Evolutionary conservation across 2,329 filamentous ascomycete genomes (phyloP).

Genomic region (Penicillium oxalicum): DNA sequence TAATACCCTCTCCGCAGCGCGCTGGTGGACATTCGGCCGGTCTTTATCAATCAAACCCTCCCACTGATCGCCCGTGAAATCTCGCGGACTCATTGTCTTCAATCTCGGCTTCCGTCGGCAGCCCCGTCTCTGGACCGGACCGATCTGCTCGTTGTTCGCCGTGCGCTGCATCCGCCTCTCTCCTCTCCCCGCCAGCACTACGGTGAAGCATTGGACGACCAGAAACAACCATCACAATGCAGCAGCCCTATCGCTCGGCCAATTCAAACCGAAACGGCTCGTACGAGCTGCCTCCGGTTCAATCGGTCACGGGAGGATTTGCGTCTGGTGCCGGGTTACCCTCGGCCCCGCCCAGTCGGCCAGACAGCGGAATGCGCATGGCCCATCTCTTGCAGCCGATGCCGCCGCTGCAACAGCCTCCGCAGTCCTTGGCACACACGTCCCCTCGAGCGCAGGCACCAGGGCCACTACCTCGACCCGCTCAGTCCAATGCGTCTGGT

Average conservation of each 20-base stretch:
- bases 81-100: too few relatives aligned
- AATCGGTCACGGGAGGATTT: constrained; percentile 30
- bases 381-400: constrained; percentile 37
- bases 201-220: not conserved
- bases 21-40: too few relatives aligned
- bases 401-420: constrained; percentile 7
- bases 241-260: constrained; percentile 29
- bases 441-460: constrained; percentile 6
- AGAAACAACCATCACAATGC: constrained; percentile 22
- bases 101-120: too few relatives aligned
- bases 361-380: constrained; percentile 38
- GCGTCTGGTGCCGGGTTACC: constrained; percentile 25
- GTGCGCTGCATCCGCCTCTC: too few relatives aligned
- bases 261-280: constrained; percentile 21
- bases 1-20: too few relatives aligned
- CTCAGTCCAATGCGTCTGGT: constrained; percentile 1
- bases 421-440: constrained; percentile 2
- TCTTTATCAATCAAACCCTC: too few relatives aligned
- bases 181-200: not conserved
- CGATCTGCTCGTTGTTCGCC: too few relatives aligned
- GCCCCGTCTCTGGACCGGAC: too few relatives aligned
- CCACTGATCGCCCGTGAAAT: too few relatives aligned
- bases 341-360: constrained; percentile 36
- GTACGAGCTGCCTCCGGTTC: constrained; percentile 33
- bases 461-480: constrained; percentile 17